Evolutionary conservation across 306 rosid genomes (phyloP), one percentile per base, ranked within the genome.

Genomic region (Purshia tridentata): DNA sequence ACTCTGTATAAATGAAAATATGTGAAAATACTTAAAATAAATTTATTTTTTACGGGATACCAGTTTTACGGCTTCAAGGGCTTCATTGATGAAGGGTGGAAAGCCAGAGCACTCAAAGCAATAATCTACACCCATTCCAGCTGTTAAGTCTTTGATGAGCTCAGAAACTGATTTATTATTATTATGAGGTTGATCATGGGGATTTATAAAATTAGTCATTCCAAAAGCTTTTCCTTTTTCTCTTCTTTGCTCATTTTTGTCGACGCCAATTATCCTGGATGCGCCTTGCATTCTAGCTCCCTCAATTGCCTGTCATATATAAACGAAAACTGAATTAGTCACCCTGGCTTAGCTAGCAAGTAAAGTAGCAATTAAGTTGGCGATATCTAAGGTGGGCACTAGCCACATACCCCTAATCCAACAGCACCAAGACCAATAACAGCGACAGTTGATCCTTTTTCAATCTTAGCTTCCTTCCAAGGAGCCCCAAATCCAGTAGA

Each of bases 71-170:
- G 91, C 81, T 65, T 76, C 81, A 5, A 88, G n/a, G 4, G 87
- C 74, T 75, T 86, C 57, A 61, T 73, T 76, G 62, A 84, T 57
- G 23, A 84, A 65, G 65, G 81, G 56, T 3, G 78, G 14, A 35
- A 77, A 66, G 35, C 91, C 87, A 12, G 84, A 82, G 82, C 90
- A 82, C 55, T 88, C 87, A 53, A 84, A 70, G 63, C 81, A 84
- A 55, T 79, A 87, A 73, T 89, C 91, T 20, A 85, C 95, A 54
- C 90, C 91, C 72, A 55, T n/a, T 76, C 89, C 95, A 72, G 70
- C 82, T 41, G 77, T 85, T 0, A 76, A 7, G 22, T 83, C 87
- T 45, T 73, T 78, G 55, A 88, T 40, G 45, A 77, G 76, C 69
- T 83, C 59, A 39, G 80, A 81, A 69, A 72, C 42, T 54, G 87